These are phyloP conservation scores for sweet orange (Citrus sinensis) DNA, from an alignment of 345 rosid species.

Conservation along the genomic window DNA sequence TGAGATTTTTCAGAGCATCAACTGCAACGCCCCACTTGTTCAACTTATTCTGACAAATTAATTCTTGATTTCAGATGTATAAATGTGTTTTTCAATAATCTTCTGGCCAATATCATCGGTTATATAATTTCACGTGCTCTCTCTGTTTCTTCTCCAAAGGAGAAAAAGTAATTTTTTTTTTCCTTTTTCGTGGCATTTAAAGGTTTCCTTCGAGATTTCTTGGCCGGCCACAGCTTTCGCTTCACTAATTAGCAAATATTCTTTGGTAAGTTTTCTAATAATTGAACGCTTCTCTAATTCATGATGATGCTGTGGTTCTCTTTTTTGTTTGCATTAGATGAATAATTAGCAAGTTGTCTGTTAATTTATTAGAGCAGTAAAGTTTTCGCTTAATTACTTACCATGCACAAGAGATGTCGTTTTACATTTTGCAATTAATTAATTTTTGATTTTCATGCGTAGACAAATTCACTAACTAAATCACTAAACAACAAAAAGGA, in stretches of 20 bases:
- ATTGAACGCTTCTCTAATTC: background rate
- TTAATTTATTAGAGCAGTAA: background rate
- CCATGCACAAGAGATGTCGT: background rate
- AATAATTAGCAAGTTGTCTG: background rate
- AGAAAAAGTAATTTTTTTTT: background rate
- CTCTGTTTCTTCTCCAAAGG: background rate
- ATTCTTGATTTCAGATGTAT: background rate
- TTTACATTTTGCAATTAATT: too few relatives aligned
- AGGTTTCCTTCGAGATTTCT: constrained; percentile 22
- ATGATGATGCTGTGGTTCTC: background rate
- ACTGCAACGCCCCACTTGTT: background rate
- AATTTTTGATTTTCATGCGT: background rate
- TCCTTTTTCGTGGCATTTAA: background rate
- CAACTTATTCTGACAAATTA: background rate
- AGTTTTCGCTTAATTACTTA: background rate
- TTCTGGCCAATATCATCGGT: too few relatives aligned
- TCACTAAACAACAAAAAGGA: background rate
- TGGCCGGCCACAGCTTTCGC: background rate
- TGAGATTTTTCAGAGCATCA: background rate
- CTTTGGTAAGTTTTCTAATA: background rate
- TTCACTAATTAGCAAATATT: background rate
- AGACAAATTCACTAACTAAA: background rate
- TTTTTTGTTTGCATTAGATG: background rate
- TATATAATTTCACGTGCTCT: too few relatives aligned
- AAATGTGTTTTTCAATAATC: too few relatives aligned